These are phyloP conservation scores for Taxillus chinensis DNA, from an alignment of 164 flowering plant genomes.

Conservation along the genomic window DNA sequence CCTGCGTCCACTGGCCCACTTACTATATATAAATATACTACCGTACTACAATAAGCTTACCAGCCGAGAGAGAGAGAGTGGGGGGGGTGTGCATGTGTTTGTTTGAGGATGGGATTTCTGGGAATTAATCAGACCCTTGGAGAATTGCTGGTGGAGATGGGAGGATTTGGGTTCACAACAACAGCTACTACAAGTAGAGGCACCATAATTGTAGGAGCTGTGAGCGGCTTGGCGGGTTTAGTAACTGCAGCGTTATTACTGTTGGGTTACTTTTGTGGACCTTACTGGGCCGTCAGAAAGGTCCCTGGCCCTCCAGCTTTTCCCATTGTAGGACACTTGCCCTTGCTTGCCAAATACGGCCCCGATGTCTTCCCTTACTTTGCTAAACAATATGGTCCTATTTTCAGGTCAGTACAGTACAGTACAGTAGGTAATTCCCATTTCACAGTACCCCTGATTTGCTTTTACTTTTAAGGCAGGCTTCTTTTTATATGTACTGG, in stretches of 20 bases:
- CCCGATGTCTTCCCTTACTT: conserved; percentile 76
- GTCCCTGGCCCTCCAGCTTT: conserved; percentile 80
- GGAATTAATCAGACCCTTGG: not conserved
- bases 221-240: conserved; percentile 29
- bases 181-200: too few species aligned
- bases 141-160: conserved; percentile 1
- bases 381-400: conserved; percentile 73
- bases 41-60: too few species aligned
- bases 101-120: too few species aligned
- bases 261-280: conserved; percentile 53
- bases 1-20: too few species aligned
- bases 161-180: conserved; percentile 3
- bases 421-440: too few species aligned
- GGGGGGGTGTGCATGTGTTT: too few species aligned
- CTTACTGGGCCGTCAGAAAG: conserved; percentile 74
- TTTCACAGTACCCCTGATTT: too few species aligned
- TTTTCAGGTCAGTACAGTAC: conserved; percentile 51
- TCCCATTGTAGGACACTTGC: conserved; percentile 85
- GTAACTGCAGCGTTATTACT: conserved; percentile 20
- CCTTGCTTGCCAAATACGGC: conserved; percentile 75
- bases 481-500: too few species aligned
- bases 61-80: too few species aligned
- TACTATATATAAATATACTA: too few species aligned
- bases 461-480: too few species aligned
- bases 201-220: conserved; percentile 5